Conservation (phyloP, 164 flowering plant genomes). For the Houttuynia cordata region DNA sequence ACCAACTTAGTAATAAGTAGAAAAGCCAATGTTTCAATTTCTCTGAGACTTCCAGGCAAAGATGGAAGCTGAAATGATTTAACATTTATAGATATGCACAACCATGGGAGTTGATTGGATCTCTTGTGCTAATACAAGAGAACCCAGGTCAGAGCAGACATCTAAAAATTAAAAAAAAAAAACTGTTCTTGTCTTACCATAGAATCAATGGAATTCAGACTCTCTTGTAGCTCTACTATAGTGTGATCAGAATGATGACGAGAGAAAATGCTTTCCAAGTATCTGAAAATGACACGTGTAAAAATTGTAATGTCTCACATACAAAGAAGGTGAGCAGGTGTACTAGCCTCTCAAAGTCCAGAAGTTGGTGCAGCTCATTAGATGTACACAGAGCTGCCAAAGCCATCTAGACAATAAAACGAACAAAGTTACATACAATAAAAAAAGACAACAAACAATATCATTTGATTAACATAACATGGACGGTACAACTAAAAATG, state of each 20-base stretch:
- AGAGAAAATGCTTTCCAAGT: constrained; percentile 45
- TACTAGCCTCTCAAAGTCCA: constrained; percentile 72
- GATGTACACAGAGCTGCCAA: constrained; percentile 78
- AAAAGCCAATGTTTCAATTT: too few relatives aligned
- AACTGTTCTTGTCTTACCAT: constrained; percentile 29
- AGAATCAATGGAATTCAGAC: constrained; percentile 44
- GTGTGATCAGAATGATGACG: constrained; percentile 45
- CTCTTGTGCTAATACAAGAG: neutral
- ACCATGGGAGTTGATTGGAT: neutral
- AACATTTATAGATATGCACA: too few relatives aligned
- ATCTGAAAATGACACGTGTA: constrained; percentile 35
- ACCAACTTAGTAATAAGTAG: too few relatives aligned
- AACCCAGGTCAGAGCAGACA: neutral
- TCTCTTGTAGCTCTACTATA: constrained; percentile 40
- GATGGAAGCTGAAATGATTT: too few relatives aligned
- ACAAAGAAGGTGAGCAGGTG: neutral
- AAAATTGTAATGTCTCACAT: neutral
- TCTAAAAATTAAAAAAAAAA: neutral
- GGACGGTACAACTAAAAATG: neutral
- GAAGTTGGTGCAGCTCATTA: constrained; percentile 40
- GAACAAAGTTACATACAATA: neutral
- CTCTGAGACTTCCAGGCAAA: too few relatives aligned
- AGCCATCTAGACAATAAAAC: constrained; percentile 53
- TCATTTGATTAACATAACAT: neutral
- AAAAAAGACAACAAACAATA: neutral